A percentile compares a stretch with the other conserved stretches of the same genome.
Evolutionary conservation across 441 rosid species (phyloP).

Genomic region (Gossypium davidsonii): DNA sequence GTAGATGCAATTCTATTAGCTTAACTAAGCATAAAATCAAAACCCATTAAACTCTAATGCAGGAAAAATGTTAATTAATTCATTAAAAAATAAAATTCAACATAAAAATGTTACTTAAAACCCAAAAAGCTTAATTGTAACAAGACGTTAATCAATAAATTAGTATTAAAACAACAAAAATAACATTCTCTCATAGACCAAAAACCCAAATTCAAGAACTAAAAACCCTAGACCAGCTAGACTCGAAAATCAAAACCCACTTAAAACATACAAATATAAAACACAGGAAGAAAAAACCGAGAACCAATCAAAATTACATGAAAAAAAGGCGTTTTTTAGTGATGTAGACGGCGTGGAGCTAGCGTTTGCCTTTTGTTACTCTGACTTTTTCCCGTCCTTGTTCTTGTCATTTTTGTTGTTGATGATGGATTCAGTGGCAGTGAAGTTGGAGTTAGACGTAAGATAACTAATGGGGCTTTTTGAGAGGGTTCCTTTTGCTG

Average conservation of each 20-base stretch:
- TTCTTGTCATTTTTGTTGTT: background rate
- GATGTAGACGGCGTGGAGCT: slow-evolving; percentile 22
- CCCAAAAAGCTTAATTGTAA: too few relatives aligned
- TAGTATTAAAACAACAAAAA: background rate
- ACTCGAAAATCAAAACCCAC: background rate
- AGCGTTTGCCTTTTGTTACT: slow-evolving; percentile 13
- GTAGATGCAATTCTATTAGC: background rate
- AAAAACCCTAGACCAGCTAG: background rate
- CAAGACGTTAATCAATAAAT: background rate
- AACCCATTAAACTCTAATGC: background rate
- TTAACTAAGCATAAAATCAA: background rate
- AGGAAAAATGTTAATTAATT: background rate
- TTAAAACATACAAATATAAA: background rate
- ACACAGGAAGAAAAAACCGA: background rate
- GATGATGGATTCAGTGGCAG: background rate
- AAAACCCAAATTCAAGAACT: background rate
- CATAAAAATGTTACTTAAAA: background rate
- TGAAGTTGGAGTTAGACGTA: slow-evolving; percentile 4
- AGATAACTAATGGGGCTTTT: slow-evolving; percentile 8
- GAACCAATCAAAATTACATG: background rate
- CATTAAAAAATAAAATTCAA: background rate
- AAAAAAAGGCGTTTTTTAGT: slow-evolving; percentile 2
- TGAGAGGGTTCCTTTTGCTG: slow-evolving; percentile 21
- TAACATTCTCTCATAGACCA: background rate
- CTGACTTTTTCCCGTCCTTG: background rate